Evolutionary conservation across 176 grass and related monocot genomes (phyloP).

Genomic region (sorghum (Sorghum bicolor)): Sorghum_bicolor_NCBIv3 NC_012875.2:45656001-45656500

Average conservation of each 20-base stretch:
- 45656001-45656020: too few species aligned
- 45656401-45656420: background rate
- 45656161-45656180: background rate
- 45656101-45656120: conserved; percentile 85
- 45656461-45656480: conserved; percentile 73
- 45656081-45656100: conserved; percentile 99
- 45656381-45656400: background rate
- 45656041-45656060: too few species aligned
- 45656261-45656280: conserved; percentile 63
- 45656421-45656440: background rate
- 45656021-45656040: background rate
- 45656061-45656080: background rate
- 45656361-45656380: background rate
- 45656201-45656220: conserved; percentile 9
- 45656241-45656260: conserved; percentile 73
- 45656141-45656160: conserved; percentile 51
- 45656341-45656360: conserved; percentile 42
- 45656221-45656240: conserved; percentile 57
- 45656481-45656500: conserved; percentile 83
- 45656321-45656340: conserved; percentile 84
- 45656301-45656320: conserved; percentile 94
- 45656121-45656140: conserved; percentile 82
- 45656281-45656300: conserved; percentile 72
- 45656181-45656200: background rate
- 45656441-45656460: conserved; percentile 28